These are phyloP conservation scores for Citrus glauca DNA, from an alignment of 345 rosid species.

Conservation along the genomic window DNA sequence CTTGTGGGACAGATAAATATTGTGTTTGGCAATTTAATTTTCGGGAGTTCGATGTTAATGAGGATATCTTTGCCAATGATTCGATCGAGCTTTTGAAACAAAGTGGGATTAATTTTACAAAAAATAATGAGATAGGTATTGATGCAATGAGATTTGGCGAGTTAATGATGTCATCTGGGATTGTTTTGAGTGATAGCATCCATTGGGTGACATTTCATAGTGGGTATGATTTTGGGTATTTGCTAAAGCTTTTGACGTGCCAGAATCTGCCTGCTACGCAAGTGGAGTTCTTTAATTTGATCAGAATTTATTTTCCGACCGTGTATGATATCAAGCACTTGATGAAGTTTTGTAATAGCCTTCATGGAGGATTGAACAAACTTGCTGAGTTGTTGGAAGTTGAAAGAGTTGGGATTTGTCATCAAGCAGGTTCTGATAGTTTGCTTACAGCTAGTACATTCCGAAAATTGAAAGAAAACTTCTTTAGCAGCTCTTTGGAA, in stretches of 20 bases:
- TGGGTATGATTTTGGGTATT: constrained; percentile 89
- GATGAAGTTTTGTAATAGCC: constrained; percentile 86
- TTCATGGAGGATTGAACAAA: constrained; percentile 88
- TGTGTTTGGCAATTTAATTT: constrained; percentile 96
- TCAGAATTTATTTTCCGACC: constrained; percentile 63
- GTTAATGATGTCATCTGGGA: constrained; percentile 80
- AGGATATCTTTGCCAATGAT: constrained; percentile 67
- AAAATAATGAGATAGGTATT: constrained; percentile 60
- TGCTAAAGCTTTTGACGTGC: constrained; percentile 79
- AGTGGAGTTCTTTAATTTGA: constrained; percentile 57
- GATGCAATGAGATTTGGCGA: constrained; percentile 65
- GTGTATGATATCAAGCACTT: constrained; percentile 79
- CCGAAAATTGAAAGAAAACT: constrained; percentile 77
- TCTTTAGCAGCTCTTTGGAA: constrained; percentile 68
- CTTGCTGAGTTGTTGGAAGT: constrained; percentile 82
- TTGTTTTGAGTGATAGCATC: constrained; percentile 71
- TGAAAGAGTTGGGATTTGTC: constrained; percentile 80
- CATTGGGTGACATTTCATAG: constrained; percentile 95
- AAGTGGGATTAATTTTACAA: constrained; percentile 71
- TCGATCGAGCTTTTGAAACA: constrained; percentile 73
- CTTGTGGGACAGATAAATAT: constrained; percentile 66
- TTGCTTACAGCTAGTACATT: constrained; percentile 81
- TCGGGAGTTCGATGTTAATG: constrained; percentile 53
- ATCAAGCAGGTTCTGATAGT: constrained; percentile 95
- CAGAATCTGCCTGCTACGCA: constrained; percentile 59